Percentiles rank a stretch among this genome's conserved stretches.
phyloP scores from a whole-genome alignment of 192 early-diverging fungal species.

The Phlyctochytrium arcticum region DNA sequence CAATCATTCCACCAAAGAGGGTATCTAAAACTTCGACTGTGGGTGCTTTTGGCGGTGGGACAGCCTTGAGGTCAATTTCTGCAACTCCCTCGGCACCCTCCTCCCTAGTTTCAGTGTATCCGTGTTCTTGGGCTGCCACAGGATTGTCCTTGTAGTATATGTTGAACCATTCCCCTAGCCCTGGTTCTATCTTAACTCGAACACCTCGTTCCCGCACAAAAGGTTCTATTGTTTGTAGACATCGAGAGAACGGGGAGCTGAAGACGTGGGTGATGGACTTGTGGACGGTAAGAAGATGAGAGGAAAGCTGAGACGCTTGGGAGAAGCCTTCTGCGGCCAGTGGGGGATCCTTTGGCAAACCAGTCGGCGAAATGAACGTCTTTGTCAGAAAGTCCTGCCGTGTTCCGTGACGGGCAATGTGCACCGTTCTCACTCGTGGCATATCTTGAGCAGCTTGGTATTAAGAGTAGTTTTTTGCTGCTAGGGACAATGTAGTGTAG shows the following conservation, averaged over 20 bases:
- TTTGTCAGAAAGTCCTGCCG: slow-evolving; percentile 28
- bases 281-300: not conserved
- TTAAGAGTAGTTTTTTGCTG: too few species aligned
- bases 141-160: too few species aligned
- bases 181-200: slow-evolving; percentile 20
- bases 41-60: not conserved
- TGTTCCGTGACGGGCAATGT: slow-evolving; percentile 23
- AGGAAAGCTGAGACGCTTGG: slow-evolving; percentile 7
- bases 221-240: slow-evolving; percentile 30
- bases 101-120: too few species aligned
- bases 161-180: slow-evolving; percentile 34
- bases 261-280: slow-evolving; percentile 1
- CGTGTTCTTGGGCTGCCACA: too few species aligned
- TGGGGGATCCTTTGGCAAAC: slow-evolving; percentile 18
- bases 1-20: slow-evolving; percentile 10
- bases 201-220: not conserved
- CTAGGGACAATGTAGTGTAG: too few species aligned
- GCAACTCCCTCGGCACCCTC: too few species aligned
- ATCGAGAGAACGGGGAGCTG: slow-evolving; percentile 32
- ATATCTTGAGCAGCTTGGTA: too few species aligned
- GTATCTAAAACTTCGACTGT: not conserved
- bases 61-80: not conserved
- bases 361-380: slow-evolving; percentile 9
- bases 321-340: slow-evolving; percentile 13
- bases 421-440: slow-evolving; percentile 1